Evolutionary conservation across 176 grass and related monocot species (phyloP).

Genomic region (Aegilops speltoides): DNA sequence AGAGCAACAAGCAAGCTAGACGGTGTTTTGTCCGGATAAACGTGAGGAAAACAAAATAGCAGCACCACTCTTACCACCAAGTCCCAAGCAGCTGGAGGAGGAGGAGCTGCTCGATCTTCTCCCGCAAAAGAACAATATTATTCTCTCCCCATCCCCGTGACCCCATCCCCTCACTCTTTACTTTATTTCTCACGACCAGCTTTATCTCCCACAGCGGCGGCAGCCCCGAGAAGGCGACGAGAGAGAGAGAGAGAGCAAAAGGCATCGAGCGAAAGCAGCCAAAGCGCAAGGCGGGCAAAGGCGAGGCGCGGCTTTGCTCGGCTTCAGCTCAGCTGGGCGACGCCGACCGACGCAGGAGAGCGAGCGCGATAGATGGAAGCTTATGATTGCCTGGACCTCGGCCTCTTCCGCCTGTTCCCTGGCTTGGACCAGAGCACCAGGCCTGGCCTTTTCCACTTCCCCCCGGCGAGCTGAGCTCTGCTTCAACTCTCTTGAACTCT

Average conservation of each 20-base stretch:
- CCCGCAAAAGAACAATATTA: not conserved
- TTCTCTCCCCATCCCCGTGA: not conserved
- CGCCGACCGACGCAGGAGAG: not conserved
- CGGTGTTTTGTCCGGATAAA: not conserved
- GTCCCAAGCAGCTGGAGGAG: not conserved
- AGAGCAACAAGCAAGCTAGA: not conserved
- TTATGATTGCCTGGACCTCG: slow-evolving; percentile 36
- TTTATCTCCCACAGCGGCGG: not conserved
- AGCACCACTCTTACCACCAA: not conserved
- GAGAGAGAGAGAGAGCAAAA: not conserved
- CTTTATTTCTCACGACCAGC: not conserved
- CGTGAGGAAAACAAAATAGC: not conserved
- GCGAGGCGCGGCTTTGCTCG: not conserved
- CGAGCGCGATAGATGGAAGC: not conserved
- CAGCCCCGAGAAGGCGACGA: not conserved
- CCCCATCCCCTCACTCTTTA: not conserved
- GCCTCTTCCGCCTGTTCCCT: slow-evolving; percentile 15
- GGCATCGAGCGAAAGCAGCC: not conserved
- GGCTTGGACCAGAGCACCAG: slow-evolving; percentile 7
- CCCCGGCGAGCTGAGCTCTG: not conserved
- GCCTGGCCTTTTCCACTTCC: slow-evolving; percentile 20
- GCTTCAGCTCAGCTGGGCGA: not conserved
- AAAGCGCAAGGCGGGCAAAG: not conserved
- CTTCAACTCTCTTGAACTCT: not conserved
- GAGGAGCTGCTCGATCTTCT: not conserved